phyloP scores from a whole-genome alignment of 257 asterid species.

The Scutellaria galericulata region DNA sequence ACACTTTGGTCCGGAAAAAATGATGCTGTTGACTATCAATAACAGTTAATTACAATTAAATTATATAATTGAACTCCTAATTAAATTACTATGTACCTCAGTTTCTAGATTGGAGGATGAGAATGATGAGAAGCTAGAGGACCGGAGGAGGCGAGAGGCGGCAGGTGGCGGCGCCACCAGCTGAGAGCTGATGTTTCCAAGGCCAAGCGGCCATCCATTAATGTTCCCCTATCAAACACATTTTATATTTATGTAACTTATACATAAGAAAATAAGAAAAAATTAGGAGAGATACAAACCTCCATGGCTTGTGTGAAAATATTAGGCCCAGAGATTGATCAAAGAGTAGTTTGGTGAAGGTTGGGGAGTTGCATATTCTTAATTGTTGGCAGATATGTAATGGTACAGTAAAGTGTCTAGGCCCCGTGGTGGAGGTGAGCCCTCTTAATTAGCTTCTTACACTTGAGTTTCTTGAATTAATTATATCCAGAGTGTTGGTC shows the following conservation, averaged over 20 bases:
- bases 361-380: too few relatives aligned
- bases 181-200: slow-evolving; percentile 54
- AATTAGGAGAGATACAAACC: slow-evolving; percentile 22
- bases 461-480: background rate
- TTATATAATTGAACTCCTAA: too few relatives aligned
- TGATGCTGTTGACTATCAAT: slow-evolving; percentile 64
- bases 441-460: slow-evolving; percentile 17
- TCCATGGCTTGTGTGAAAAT: slow-evolving; percentile 15
- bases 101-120: slow-evolving; percentile 74
- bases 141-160: slow-evolving; percentile 30
- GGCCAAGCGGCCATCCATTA: slow-evolving; percentile 81
- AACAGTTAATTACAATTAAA: background rate
- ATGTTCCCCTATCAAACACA: background rate
- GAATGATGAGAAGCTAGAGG: slow-evolving; percentile 59
- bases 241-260: too few relatives aligned
- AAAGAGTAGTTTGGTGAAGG: too few relatives aligned
- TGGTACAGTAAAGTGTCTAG: background rate
- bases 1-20: slow-evolving; percentile 69
- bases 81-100: slow-evolving; percentile 41
- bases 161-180: slow-evolving; percentile 24
- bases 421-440: slow-evolving; percentile 2
- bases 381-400: background rate
- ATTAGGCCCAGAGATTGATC: too few relatives aligned
- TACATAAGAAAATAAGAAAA: too few relatives aligned
- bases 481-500: slow-evolving; percentile 10